Base-by-base conservation (phyloP, 192 early-diverging fungal genomes). In the Coemansia pectinata region DNA sequence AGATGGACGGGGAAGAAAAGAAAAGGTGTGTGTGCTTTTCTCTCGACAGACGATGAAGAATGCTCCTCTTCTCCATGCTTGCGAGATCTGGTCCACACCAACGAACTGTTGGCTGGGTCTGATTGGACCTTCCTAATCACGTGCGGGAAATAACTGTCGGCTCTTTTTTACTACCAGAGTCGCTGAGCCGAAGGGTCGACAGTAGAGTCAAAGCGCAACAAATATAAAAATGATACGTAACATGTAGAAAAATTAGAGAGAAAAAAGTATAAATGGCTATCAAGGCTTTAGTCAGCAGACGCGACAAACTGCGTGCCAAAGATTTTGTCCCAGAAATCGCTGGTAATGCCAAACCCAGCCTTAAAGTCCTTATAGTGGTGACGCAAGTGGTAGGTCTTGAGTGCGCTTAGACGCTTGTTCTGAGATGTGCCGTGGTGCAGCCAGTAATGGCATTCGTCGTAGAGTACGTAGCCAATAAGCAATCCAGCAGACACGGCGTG, bases 321-420 rank as follows among this genome's bases (percentile, higher is more conserved):
- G 8, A 92, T 82, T 65, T 87, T 87, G 79, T 97, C 95, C 95
- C 95, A 97, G 45, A 95, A 67, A 76, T 94, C 94, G 74, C 89
- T 91, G 42, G 95, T 95, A 67, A 97, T 95, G 34, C 95, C 95
- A 72, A 90, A 97, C 25, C 94, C 94, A 11, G 85, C 79, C 73
- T 94, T 90, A 63, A 87, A 91, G 76, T 96, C 88, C 78, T 93
- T 93, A 85, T 98, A 98, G 76, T 98, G 96, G 75, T 98, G 96
- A 55, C 93, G 93, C 62, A 98, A 78, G 62, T 98, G 96, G 71
- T 97, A 97, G 6, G 90, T 90, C 77, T 98, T 98, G 89, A 98
- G 93, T 63, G 92, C 88, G 52, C 83, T 86, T 63, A 95, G 87
- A 79, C 94, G 89, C 42, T 85, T 73, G 45, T 86, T 84, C 63